Base-by-base conservation (phyloP, 176 grass and related monocot species). In the Elymus sibiricus region DNA sequence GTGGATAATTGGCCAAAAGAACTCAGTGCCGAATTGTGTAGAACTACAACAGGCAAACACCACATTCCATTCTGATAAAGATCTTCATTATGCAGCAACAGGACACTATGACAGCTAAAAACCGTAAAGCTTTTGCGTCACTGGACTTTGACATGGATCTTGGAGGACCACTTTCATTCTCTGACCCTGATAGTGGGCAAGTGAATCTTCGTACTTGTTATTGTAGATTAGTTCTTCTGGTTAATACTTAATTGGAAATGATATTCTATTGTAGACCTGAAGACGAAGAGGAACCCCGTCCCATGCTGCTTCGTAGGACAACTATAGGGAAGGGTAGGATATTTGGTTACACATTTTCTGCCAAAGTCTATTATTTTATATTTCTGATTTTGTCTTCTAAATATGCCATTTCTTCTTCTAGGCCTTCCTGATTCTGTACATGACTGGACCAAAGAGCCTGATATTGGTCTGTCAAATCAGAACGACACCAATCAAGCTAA, bases 381-480 rank as follows among this genome's bases (percentile, higher is more conserved):
- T 76, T 58, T 16, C 32, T 64, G 22, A 61, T 60, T 80, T 25
- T 71, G 19, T 17, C 16, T 37, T 62, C 42, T 89, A 70, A 86
- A 59, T 47, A 72, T 84, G 29, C 1, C 78, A 76, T 81, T 88
- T 82, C 1, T 88, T 49, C 76, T 85, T 67, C 60, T 90, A 98
- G 97, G 97, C 21, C 90, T 90, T 82, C 94, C 97, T 91, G 97
- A 96, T 66, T 92, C 90, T 65, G 74, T 98, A 62, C 88, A 76
- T 86, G 94, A 98, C 75, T 98, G 97, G 94, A 98, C 94, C 40
- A 89, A 84, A 74, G 97, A 95, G 31, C 76, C 78, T 89, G 95
- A 97, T 79, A 77, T 91, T 92, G 92, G 86, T 34, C 69, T 81
- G 59, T 88, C 88, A 74, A 79, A 90, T 89, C 88, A 92, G 78